Conservation (phyloP, 1,284 basidiomycete genomes). For the Flammula alnicola region DNA sequence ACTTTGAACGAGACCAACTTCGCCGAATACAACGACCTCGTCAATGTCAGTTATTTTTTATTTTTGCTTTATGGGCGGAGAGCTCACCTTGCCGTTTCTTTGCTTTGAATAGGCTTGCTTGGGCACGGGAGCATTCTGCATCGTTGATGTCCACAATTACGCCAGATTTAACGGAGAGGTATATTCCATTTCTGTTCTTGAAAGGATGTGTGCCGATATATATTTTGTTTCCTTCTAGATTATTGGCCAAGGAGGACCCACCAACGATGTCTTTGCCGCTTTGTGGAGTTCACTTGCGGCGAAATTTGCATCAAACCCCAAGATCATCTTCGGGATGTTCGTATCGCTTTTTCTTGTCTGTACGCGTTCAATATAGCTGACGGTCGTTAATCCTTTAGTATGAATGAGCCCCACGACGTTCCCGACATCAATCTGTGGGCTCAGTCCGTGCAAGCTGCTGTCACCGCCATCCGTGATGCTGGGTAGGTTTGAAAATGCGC, state of each 20-base stretch:
- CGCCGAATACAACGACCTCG: conserved; percentile 52
- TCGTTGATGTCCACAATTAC: conserved; percentile 65
- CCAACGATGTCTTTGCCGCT: conserved; percentile 55
- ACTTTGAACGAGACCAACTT: conserved; percentile 51
- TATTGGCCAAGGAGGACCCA: conserved; percentile 65
- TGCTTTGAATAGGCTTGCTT: conserved; percentile 30
- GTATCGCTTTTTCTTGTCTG: conserved; percentile 17
- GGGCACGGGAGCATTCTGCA: conserved; percentile 44
- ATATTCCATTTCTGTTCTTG: not conserved
- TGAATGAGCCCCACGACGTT: conserved; percentile 61
- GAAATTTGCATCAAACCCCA: conserved; percentile 51
- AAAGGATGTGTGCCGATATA: not conserved
- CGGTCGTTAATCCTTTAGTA: conserved; percentile 32
- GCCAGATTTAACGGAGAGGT: conserved; percentile 55
- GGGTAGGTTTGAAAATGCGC: conserved; percentile 38
- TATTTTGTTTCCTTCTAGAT: conserved; percentile 39
- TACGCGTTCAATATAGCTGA: not conserved
- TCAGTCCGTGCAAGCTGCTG: conserved; percentile 53
- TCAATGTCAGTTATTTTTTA: conserved; percentile 41
- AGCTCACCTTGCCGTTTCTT: not conserved
- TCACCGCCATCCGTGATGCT: conserved; percentile 57
- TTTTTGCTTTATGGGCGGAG: no score
- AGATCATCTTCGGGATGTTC: conserved; percentile 60
- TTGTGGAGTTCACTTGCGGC: conserved; percentile 59
- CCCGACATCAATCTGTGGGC: conserved; percentile 51